Percentiles rank a stretch among this genome's conserved stretches.
Evolutionary conservation across 2,329 filamentous ascomycete genomes (phyloP).

Genomic region (Aspergillaceae sp.): DNA sequence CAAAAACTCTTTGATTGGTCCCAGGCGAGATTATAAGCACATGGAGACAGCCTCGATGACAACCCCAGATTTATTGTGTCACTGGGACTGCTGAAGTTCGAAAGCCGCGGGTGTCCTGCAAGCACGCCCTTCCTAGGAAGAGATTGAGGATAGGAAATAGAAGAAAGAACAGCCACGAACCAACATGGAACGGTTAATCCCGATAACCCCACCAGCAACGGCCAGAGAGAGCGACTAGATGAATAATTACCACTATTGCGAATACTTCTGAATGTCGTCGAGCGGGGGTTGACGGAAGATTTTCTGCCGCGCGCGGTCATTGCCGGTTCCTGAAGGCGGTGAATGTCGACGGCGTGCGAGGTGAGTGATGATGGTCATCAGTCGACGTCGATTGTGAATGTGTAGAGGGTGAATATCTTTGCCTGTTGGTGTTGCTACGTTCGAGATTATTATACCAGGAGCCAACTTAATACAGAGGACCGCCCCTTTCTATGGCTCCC

Average conservation of each 20-base stretch:
- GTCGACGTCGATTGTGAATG: no score
- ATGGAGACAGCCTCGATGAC: no score
- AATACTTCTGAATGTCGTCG: not conserved
- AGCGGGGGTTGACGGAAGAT: not conserved
- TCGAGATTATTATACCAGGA: not conserved
- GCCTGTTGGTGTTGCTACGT: no score
- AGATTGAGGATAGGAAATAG: no score
- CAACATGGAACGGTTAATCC: not conserved
- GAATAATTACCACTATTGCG: not conserved
- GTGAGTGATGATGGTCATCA: no score
- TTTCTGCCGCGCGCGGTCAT: not conserved
- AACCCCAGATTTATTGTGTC: no score
- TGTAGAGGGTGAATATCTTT: no score
- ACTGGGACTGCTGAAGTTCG: no score
- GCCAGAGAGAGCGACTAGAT: not conserved
- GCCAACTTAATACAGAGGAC: not conserved
- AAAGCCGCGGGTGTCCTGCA: no score
- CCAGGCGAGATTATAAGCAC: no score
- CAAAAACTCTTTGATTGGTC: not conserved
- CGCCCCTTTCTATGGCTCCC: slow-evolving; percentile 15
- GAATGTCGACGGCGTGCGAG: not conserved
- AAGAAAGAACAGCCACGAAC: not conserved
- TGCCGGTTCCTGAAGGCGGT: not conserved
- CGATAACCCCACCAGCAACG: not conserved
- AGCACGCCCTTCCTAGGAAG: no score